Base-by-base conservation (phyloP, 768 basidiomycete species). In the Suillus subalutaceus region DNA sequence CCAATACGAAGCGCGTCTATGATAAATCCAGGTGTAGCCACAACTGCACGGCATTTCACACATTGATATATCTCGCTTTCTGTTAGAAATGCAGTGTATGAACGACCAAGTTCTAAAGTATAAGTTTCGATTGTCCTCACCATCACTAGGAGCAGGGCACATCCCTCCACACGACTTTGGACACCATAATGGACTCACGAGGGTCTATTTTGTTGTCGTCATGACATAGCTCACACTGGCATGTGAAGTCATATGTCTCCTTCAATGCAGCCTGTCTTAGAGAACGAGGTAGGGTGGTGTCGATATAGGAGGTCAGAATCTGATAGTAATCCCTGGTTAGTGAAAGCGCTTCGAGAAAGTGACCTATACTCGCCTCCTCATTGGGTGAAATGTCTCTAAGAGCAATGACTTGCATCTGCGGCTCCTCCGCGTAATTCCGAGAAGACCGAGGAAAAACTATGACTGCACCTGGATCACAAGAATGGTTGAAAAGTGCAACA, bases 301-400 rank as follows among this genome's bases (percentile, higher is more conserved):
- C 97, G 55, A 97, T 83, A 69, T 98, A 98, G 10, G 92, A 82
- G 0, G 90, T 94, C 43, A 91, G 68, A 53, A 99, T 82, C 95
- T 96, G 63, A 9, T 6, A 52, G 44, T 7, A 38, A 44, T n/a
- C 41, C 23, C 52, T 58, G 37, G 35, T 18, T 6, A 37, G 18
- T 64, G 56, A 58, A 15, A 68, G 41, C 30, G 50, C 30, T 16
- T 35, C 38, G n/a, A 40, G 38, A 30, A 62, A 20, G 52, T 40
- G 38, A 35, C 46, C 6, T 12, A 13, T 26, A 68, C 78, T 6
- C 61, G 92, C 93, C 86, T 97, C 92, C 75, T 96, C 90, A 8
- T 82, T 87, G 0, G 82, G 74, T 2, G 69, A 60, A 41, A 99
- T 90, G 16, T 86, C 80, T 61, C 84, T 85, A 35, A 98, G 75